Evolutionary conservation across 192 early-diverging fungal genomes (phyloP).

Genomic region (Gamsiella multidivaricata): DNA sequence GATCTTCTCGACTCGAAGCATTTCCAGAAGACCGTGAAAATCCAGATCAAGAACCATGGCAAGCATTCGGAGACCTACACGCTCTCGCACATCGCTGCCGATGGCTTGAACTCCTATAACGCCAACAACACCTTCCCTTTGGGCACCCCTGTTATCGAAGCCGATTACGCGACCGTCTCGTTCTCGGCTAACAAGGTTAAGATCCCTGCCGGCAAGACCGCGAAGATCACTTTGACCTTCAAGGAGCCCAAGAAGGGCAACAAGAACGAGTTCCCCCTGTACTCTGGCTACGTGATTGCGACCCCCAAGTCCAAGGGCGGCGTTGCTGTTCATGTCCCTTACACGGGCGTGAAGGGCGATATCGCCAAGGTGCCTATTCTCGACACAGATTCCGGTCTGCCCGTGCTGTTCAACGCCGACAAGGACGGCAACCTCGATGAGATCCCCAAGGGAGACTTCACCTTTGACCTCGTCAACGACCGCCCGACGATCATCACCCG

Average conservation of each 20-base stretch:
- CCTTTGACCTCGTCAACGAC: slow-evolving; percentile 8
- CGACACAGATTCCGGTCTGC: slow-evolving; percentile 28
- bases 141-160: slow-evolving; percentile 13
- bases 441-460: neutral
- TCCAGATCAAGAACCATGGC: slow-evolving; percentile 57
- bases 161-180: slow-evolving; percentile 16
- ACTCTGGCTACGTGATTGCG: slow-evolving; percentile 60
- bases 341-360: slow-evolving; percentile 56
- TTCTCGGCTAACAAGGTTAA: slow-evolving; percentile 31
- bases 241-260: slow-evolving; percentile 28
- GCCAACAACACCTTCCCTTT: slow-evolving; percentile 19
- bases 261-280: slow-evolving; percentile 38
- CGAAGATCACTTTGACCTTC: slow-evolving; percentile 19
- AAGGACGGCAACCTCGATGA: neutral
- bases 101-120: slow-evolving; percentile 38
- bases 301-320: slow-evolving; percentile 23
- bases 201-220: slow-evolving; percentile 30
- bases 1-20: slow-evolving; percentile 28
- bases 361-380: slow-evolving; percentile 58
- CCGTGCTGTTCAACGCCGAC: slow-evolving; percentile 4
- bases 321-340: slow-evolving; percentile 54
- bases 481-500: slow-evolving; percentile 13
- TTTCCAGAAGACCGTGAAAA: slow-evolving; percentile 35
- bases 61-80: slow-evolving; percentile 43
- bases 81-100: slow-evolving; percentile 37